Percentiles rank a stretch among this genome's conserved stretches.
Evolutionary conservation across 2,329 filamentous ascomycete species (phyloP).

Genomic region (Aspergillus sp.): DNA sequence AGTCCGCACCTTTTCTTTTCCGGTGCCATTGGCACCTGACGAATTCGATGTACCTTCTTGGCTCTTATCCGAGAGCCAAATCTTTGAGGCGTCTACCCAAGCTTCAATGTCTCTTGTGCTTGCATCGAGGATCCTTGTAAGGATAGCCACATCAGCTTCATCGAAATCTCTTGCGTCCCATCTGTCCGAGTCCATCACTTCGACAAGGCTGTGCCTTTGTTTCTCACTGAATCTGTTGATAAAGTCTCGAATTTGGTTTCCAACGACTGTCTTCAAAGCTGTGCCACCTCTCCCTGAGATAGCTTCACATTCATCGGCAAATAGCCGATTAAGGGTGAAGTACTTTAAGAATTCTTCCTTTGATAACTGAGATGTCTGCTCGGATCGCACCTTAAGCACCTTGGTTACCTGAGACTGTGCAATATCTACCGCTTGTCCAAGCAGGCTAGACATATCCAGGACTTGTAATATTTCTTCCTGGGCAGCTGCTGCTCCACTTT

Average conservation of each 20-base stretch:
- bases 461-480: constrained; percentile 61
- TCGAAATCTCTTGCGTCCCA: constrained; percentile 64
- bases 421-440: constrained; percentile 63
- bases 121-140: constrained; percentile 53
- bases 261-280: constrained; percentile 56
- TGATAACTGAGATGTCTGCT: constrained; percentile 53
- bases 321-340: constrained; percentile 59
- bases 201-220: constrained; percentile 54
- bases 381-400: constrained; percentile 59
- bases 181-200: constrained; percentile 56
- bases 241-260: constrained; percentile 59
- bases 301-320: constrained; percentile 64
- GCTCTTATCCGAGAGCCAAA: constrained; percentile 42
- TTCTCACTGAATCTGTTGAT: constrained; percentile 54
- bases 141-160: constrained; percentile 45
- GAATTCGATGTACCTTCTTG: constrained; percentile 33
- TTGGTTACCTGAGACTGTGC: constrained; percentile 61
- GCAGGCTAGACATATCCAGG: constrained; percentile 60
- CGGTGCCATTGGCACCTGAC: constrained; percentile 26
- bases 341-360: constrained; percentile 57
- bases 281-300: constrained; percentile 59
- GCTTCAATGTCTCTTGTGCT: constrained; percentile 55
- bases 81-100: constrained; percentile 49
- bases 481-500: constrained; percentile 31
- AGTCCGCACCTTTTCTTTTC: constrained; percentile 62